These are phyloP conservation scores for Stemphylium lycopersici DNA, from an alignment of 2,329 filamentous ascomycete species.

Conservation along the genomic window DNA sequence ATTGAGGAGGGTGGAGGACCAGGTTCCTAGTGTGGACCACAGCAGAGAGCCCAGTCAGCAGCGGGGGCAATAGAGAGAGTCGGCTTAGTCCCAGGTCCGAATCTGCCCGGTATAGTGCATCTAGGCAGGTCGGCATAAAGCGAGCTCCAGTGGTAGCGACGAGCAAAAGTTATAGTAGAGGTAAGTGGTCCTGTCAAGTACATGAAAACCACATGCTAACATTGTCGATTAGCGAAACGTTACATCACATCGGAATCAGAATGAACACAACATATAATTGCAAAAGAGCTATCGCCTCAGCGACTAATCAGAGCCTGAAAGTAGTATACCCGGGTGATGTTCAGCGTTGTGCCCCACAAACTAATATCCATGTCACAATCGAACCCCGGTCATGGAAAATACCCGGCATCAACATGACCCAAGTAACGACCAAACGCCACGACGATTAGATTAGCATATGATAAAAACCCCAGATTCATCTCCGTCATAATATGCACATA, in stretches of 20 bases:
- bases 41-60: not conserved
- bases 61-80: not conserved
- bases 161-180: not conserved
- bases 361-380: constrained; percentile 6
- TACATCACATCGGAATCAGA: not conserved
- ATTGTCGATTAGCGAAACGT: not conserved
- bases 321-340: not conserved
- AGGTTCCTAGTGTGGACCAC: constrained; percentile 42
- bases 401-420: constrained; percentile 8
- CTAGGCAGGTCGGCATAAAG: not conserved
- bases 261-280: not conserved
- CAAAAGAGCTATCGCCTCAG: too few species aligned
- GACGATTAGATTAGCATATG: not conserved
- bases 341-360: constrained; percentile 10
- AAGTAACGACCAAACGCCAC: constrained; percentile 6
- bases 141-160: not conserved
- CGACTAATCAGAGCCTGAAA: not conserved
- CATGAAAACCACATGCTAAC: not conserved
- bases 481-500: not conserved
- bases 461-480: not conserved
- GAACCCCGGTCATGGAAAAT: constrained; percentile 7
- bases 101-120: too few species aligned
- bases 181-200: not conserved
- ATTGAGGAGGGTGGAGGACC: constrained; percentile 52
- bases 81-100: too few species aligned